These are phyloP conservation scores for Podaxis pistillaris DNA, from an alignment of 768 basidiomycete species.

Conservation along the genomic window DNA sequence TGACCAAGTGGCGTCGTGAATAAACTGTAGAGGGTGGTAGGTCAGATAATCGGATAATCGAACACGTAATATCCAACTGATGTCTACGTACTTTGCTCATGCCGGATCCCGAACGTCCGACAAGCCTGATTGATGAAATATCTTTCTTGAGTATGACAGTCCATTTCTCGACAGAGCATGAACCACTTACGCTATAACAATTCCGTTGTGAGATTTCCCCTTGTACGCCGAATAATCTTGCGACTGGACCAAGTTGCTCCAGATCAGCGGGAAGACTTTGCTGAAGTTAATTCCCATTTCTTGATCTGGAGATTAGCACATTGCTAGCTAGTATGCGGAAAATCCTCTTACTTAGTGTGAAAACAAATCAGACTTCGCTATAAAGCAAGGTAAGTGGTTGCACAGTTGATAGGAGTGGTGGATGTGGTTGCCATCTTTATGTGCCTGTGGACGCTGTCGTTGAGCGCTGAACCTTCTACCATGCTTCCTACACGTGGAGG, in stretches of 20 bases:
- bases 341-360: background rate
- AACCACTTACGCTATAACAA: background rate
- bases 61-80: too few species aligned
- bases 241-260: background rate
- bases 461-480: background rate
- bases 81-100: background rate
- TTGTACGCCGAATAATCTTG: background rate
- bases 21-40: background rate
- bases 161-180: background rate
- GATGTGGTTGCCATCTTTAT: background rate
- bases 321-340: background rate
- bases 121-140: background rate
- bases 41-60: background rate
- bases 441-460: background rate
- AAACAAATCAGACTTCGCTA: background rate
- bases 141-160: background rate
- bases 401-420: background rate
- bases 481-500: background rate
- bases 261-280: background rate
- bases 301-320: background rate
- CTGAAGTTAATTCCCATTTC: slow-evolving; percentile 1
- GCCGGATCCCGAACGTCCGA: slow-evolving; percentile 2
- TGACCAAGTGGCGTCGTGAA: slow-evolving; percentile 7
- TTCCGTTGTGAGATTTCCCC: background rate
- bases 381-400: background rate